These are phyloP conservation scores for Xylariaceae sp. DNA, from an alignment of 2,329 filamentous ascomycete species.

Conservation along the genomic window DNA sequence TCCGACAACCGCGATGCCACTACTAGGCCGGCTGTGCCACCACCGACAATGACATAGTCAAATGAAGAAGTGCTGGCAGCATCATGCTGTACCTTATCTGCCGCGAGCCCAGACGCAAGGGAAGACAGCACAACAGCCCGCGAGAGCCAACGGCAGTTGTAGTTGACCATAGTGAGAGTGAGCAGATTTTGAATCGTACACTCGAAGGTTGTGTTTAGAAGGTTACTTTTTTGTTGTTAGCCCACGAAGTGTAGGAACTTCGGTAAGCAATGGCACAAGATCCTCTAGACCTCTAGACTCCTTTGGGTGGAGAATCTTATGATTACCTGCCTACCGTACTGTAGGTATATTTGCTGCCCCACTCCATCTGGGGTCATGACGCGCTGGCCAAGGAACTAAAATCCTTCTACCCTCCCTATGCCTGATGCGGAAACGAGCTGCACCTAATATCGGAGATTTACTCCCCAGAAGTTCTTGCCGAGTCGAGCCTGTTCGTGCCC, in stretches of 20 bases:
- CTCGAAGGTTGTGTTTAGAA: conserved; percentile 4
- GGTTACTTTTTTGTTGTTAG: conserved; percentile 6
- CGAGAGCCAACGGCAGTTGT: conserved; percentile 8
- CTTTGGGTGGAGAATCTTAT: background rate
- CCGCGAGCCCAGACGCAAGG: conserved; percentile 6
- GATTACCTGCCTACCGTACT: conserved; percentile 2
- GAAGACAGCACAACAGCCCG: conserved; percentile 6
- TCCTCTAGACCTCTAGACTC: background rate
- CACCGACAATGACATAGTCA: conserved; percentile 10
- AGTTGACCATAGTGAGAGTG: conserved; percentile 8
- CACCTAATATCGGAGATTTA: too few species aligned
- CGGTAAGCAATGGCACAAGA: background rate
- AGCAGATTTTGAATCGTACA: conserved; percentile 4
- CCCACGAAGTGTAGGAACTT: conserved; percentile 5
- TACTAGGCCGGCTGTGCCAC: conserved; percentile 9
- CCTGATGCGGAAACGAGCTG: too few species aligned
- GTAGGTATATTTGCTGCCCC: background rate
- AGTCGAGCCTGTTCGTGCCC: too few species aligned
- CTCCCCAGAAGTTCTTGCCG: too few species aligned
- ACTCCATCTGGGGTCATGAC: conserved; percentile 3
- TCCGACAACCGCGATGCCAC: conserved; percentile 10
- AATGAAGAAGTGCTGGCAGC: conserved; percentile 6
- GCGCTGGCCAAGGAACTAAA: conserved; percentile 5
- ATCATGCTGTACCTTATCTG: conserved; percentile 8
- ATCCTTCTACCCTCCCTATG: too few species aligned